Conservation (phyloP, 805 yeast genomes). For the Trichomonascus vanleenenianus region DNA sequence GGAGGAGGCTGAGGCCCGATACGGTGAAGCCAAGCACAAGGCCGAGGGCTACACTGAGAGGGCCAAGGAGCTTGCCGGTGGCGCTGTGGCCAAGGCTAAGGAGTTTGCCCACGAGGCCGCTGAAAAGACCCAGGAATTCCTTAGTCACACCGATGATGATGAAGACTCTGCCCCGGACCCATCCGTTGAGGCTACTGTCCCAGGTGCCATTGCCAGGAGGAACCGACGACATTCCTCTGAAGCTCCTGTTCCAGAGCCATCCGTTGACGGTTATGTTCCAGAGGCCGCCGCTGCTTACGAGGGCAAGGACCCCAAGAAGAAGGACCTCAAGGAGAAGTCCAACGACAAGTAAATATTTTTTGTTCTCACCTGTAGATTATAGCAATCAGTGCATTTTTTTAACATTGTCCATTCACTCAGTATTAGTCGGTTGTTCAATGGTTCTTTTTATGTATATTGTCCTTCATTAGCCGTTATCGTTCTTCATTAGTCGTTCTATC, state of each 20-base stretch:
- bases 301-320: no score
- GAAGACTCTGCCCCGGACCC: neutral
- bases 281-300: no score
- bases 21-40: conserved; percentile 2
- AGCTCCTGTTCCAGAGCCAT: no score
- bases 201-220: neutral
- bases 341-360: no score
- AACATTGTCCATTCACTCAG: neutral
- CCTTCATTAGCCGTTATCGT: no score
- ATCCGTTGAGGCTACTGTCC: conserved; percentile 1
- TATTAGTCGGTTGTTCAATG: neutral
- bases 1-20: conserved; percentile 6
- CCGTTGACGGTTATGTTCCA: no score
- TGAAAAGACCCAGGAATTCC: neutral
- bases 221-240: no score
- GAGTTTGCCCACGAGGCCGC: neutral
- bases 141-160: neutral
- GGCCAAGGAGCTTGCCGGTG: conserved; percentile 7
- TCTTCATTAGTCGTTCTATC: no score
- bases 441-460: no score
- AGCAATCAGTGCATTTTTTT: neutral
- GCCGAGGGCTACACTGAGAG: neutral
- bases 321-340: no score
- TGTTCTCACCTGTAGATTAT: neutral
- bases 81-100: neutral